Evolutionary conservation across 192 early-diverging fungal genomes (phyloP), one percentile per base, ranked within the genome.

Genomic region (Linnemannia zychae): DNA sequence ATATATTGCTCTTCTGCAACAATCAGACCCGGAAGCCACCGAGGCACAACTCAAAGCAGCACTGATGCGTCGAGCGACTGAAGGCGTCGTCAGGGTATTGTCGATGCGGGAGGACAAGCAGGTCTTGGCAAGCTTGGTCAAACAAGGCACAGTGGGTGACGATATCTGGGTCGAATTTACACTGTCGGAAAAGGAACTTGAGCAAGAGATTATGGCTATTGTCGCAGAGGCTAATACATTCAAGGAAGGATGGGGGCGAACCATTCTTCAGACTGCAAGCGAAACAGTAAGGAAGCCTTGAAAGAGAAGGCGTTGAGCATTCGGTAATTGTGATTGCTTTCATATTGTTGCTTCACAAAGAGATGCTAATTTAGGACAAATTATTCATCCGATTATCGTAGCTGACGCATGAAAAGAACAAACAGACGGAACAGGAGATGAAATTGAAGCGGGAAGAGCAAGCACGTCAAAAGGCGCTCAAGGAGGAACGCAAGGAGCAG

Each of bases 71-170:
- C 94, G 98, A 63, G 97, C 97, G 0, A 91, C 95, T 86, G 93
- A 93, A 31, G 94, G 93, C 53, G 94, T 98, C 13, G 86, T 91
- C 67, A 91, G 96, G 17, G 89, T 95, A 12, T 74, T 93, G 6
- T 91, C 96, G 71, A 87, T 99, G 24, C 90, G 95, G 34, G 92
- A 94, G 44, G 96, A 98, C 86, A 97, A 97, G 82, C 92, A 90
- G 48, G 91, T 94, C 13, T 88, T 99, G 68, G 83, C 90, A 33
- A 89, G 89, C 49, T 83, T 99, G 89, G 92, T 97, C 37, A 94
- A 93, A 71, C 88, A 92, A 17, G 97, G 97, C 0, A 91, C 93
- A 1, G 92, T 98, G 34, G 96, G 95, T 9, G 97, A 99, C 72
- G 96, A 95, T 53, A 85, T 97, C 78, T 90, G 92, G 93, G 93